phyloP scores from a whole-genome alignment of 768 basidiomycete genomes.

The Lactarius hatsudake region DNA sequence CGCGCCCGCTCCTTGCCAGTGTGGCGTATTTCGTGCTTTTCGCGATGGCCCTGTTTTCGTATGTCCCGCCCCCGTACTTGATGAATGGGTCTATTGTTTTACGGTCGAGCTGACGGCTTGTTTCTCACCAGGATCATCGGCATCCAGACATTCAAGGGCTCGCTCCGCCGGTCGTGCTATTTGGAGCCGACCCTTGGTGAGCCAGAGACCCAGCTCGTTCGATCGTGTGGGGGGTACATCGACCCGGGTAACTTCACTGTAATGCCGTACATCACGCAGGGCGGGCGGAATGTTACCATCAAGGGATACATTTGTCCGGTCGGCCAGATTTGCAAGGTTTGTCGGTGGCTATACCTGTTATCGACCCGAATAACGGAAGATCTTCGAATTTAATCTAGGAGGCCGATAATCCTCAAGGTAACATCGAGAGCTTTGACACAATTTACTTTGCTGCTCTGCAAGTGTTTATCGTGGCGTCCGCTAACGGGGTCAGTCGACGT shows the following conservation, averaged over 20 bases:
- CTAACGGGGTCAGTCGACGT: slow-evolving; percentile 57
- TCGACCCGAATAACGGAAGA: background rate
- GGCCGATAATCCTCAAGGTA: slow-evolving; percentile 58
- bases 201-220: slow-evolving; percentile 43
- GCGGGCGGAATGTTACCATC: slow-evolving; percentile 38
- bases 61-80: slow-evolving; percentile 32
- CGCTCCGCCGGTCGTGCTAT: slow-evolving; percentile 63
- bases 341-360: slow-evolving; percentile 16
- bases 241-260: slow-evolving; percentile 52
- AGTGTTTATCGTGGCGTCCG: slow-evolving; percentile 78
- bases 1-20: slow-evolving; percentile 82
- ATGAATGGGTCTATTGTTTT: background rate
- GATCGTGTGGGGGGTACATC: slow-evolving; percentile 81
- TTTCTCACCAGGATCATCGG: slow-evolving; percentile 68
- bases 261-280: slow-evolving; percentile 41
- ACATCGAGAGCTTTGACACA: slow-evolving; percentile 83
- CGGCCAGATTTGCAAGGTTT: slow-evolving; percentile 78
- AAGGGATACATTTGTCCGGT: slow-evolving; percentile 93
- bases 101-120: background rate
- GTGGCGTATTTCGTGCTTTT: slow-evolving; percentile 92
- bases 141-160: slow-evolving; percentile 91
- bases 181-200: slow-evolving; percentile 57
- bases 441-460: slow-evolving; percentile 80
- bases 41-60: slow-evolving; percentile 87
- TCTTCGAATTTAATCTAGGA: slow-evolving; percentile 42